These are phyloP conservation scores for Alternaria hordeiaustralica DNA, from an alignment of 2,329 filamentous ascomycete species.

Conservation along the genomic window DNA sequence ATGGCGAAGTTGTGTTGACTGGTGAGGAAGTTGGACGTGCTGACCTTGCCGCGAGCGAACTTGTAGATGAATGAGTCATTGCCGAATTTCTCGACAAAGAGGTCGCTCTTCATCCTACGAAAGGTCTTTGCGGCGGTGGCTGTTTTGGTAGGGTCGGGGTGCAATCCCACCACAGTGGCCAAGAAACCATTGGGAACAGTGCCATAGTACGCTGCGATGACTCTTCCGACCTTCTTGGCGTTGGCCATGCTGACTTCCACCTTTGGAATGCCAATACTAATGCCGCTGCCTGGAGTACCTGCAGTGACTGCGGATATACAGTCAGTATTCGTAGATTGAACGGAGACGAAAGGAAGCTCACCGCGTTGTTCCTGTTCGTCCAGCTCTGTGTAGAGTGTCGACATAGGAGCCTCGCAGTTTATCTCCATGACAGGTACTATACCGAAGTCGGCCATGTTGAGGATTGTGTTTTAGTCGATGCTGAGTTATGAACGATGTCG, in stretches of 20 bases:
- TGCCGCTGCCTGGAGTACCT: neutral
- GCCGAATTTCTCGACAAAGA: neutral
- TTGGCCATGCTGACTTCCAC: neutral
- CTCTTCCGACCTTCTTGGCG: neutral
- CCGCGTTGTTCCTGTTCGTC: neutral
- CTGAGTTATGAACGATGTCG: neutral
- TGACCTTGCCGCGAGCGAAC: neutral
- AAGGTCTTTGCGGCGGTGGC: neutral
- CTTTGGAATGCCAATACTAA: neutral
- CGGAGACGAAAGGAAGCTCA: neutral
- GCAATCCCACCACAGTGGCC: neutral
- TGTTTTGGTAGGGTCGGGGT: neutral
- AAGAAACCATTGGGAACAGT: neutral
- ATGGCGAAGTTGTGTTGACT: neutral
- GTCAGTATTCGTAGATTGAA: neutral
- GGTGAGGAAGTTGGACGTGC: neutral
- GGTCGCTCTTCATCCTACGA: neutral
- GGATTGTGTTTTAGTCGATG: neutral
- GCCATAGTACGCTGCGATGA: neutral
- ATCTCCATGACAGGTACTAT: neutral
- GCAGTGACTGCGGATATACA: neutral
- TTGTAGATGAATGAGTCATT: neutral
- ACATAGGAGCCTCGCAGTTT: neutral
- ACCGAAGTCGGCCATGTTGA: neutral
- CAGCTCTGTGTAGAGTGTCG: neutral